Evolutionary conservation across 2,329 filamentous ascomycete species (phyloP).

Genomic region (Xylaria arbuscula): DNA sequence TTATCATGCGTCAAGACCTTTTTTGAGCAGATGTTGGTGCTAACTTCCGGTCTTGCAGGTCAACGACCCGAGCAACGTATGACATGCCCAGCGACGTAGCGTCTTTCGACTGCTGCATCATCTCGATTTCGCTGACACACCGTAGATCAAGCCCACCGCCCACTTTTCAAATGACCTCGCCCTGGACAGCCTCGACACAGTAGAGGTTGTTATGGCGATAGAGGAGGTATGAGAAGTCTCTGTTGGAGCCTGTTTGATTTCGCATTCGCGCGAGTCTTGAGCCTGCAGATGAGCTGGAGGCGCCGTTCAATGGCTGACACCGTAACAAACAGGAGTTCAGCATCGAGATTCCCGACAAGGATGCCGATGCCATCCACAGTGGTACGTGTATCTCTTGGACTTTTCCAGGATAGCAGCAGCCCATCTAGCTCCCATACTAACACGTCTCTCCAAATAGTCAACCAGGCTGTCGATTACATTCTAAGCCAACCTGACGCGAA

Average conservation of each 20-base stretch:
- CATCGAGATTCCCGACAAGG: slow-evolving; percentile 98
- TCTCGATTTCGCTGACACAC: slow-evolving; percentile 36
- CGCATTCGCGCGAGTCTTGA: slow-evolving; percentile 25
- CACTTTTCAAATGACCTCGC: slow-evolving; percentile 99
- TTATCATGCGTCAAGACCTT: neutral
- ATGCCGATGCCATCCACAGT: slow-evolving; percentile 93
- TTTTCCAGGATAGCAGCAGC: neutral
- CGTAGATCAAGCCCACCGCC: slow-evolving; percentile 81
- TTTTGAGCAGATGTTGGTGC: slow-evolving; percentile 24
- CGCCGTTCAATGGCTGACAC: slow-evolving; percentile 41
- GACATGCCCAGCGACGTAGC: slow-evolving; percentile 43
- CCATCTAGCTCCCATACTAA: slow-evolving; percentile 37
- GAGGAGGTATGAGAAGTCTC: slow-evolving; percentile 78
- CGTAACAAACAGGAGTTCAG: slow-evolving; percentile 65
- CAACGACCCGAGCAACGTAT: slow-evolving; percentile 72
- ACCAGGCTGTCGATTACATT: slow-evolving; percentile 96
- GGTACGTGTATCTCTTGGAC: slow-evolving; percentile 67
- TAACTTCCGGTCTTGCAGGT: slow-evolving; percentile 63
- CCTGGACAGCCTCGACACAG: slow-evolving; percentile 96
- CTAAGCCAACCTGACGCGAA: slow-evolving; percentile 89
- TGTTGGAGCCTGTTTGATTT: neutral
- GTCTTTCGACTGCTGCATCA: neutral
- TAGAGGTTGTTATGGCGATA: slow-evolving; percentile 99
- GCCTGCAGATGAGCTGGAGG: slow-evolving; percentile 5
- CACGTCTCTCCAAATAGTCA: slow-evolving; percentile 67